phyloP scores from a whole-genome alignment of 2,329 filamentous ascomycete species.

The Calonectria leucothoes region DNA sequence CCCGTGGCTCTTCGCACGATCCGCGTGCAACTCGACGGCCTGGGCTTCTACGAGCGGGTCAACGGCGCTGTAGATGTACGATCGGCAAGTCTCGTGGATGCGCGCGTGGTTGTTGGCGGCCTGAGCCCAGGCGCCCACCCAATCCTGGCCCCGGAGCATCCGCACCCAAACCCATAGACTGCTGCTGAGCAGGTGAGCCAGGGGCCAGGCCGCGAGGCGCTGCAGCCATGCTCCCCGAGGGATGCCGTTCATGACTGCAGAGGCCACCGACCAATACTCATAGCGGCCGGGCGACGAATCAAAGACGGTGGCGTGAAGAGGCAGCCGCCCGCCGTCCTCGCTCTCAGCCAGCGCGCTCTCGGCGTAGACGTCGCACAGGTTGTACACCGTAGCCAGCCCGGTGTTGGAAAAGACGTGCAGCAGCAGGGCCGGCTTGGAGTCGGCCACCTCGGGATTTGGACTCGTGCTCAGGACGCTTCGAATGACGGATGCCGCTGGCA shows the following conservation, averaged over 20 bases:
- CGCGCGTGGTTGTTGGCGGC: neutral
- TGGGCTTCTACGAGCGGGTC: neutral
- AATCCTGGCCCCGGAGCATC: neutral
- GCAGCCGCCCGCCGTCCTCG: neutral
- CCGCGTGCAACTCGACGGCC: neutral
- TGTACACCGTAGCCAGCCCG: constrained; percentile 4
- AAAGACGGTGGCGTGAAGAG: neutral
- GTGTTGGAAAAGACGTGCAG: constrained; percentile 13
- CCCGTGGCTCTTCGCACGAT: neutral
- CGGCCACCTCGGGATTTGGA: neutral
- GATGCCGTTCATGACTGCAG: constrained; percentile 2
- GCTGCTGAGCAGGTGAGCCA: neutral
- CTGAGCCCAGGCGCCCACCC: neutral
- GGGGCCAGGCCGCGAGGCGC: neutral
- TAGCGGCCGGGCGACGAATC: constrained; percentile 4
- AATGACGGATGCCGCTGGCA: neutral
- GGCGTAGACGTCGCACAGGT: constrained; percentile 9
- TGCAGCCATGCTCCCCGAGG: neutral
- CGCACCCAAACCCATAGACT: constrained; percentile 5
- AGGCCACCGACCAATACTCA: neutral
- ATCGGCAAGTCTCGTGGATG: neutral
- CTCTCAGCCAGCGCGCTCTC: neutral
- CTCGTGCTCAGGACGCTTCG: neutral
- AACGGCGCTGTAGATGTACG: neutral
- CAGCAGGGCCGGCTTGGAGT: neutral